Base-by-base conservation (phyloP, 352 stramenopile genomes). In the Phytopythium ostracodes region DNA sequence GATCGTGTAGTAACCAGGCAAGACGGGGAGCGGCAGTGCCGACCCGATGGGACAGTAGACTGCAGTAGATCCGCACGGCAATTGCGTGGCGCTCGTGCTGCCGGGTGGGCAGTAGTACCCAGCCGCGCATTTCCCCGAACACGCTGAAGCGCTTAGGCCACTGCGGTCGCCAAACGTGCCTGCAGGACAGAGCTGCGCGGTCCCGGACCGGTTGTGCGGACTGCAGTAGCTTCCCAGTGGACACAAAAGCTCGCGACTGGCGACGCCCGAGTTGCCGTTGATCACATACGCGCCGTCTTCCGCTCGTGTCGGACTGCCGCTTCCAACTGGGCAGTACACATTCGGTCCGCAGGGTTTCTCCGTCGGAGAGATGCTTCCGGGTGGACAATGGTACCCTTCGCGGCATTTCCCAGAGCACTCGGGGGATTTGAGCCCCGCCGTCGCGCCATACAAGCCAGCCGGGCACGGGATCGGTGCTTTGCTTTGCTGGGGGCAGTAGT, bases 51-150 rank as follows among this genome's bases (percentile, higher is more conserved):
- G 78, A 40, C 86, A 94, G 53, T 77, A 88, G 20, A 81, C 55
- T 10, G 62, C 49, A 1, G 74, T 31, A 0, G 52, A 63, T 7
- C 77, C 79, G 47, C 81, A 93, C 14, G 71, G 60, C 25, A 70
- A 9, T 22, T 74, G 62, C 11, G 64, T 85, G 1, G 69, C 46
- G 10, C 40, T 71, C 27, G 75, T 83, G 59, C 71, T 87, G 17
- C 77, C 80, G 24, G 47, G 53, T 0, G 77, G 70, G 36, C 86
- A 95, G 59, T 75, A 93, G 56, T 79, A 89, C 4, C 86, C 86
- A 18, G 62, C 56, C 17, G 63, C 51, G 57, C 84, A 94, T 7
- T n/a, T 36, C 0, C 78, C 86, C 17, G 76, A 78, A 29, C 86
- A 93, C 0, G 63, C 49, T 12, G 75, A 57, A 6, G 52, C 73